Percentiles rank a stretch among this genome's conserved stretches.
phyloP scores from a whole-genome alignment of 139 green algal species.

The Chlorella sorokiniana region DNA sequence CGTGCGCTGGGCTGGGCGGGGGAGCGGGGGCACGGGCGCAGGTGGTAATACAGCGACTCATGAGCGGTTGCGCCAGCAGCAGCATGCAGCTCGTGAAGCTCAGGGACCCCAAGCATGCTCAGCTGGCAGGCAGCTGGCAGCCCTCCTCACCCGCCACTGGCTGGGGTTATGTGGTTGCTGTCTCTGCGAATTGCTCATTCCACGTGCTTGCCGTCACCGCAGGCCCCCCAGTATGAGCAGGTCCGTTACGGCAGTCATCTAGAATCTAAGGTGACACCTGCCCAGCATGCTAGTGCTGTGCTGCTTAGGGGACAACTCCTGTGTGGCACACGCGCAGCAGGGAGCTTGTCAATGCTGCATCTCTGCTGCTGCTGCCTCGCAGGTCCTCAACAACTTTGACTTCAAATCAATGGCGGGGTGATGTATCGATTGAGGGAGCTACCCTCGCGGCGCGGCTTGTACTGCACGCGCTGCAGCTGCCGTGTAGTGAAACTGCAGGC shows the following conservation, averaged over 20 bases:
- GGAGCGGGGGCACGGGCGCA: neutral
- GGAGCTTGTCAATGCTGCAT: neutral
- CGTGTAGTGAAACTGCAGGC: no score
- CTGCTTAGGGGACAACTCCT: neutral
- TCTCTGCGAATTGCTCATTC: no score
- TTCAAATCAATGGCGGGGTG: neutral
- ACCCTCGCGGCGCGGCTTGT: neutral
- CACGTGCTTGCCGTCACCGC: neutral
- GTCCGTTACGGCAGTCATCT: slow-evolving; percentile 61
- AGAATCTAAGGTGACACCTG: slow-evolving; percentile 60
- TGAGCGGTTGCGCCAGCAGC: no score
- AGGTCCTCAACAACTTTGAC: neutral
- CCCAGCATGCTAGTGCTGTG: slow-evolving; percentile 52
- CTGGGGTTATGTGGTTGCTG: no score
- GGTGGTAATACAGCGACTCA: neutral
- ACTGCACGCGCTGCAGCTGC: no score
- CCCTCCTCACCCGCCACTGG: no score
- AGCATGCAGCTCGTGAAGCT: no score
- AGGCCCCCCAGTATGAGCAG: neutral
- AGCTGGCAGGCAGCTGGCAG: no score
- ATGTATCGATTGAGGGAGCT: neutral
- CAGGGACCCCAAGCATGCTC: no score
- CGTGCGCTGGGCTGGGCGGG: no score
- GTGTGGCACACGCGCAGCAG: neutral
- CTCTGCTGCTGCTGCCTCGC: neutral